Evolutionary conservation across 2,329 filamentous ascomycete species (phyloP).

Genomic region (Hypoxylon sp.): DNA sequence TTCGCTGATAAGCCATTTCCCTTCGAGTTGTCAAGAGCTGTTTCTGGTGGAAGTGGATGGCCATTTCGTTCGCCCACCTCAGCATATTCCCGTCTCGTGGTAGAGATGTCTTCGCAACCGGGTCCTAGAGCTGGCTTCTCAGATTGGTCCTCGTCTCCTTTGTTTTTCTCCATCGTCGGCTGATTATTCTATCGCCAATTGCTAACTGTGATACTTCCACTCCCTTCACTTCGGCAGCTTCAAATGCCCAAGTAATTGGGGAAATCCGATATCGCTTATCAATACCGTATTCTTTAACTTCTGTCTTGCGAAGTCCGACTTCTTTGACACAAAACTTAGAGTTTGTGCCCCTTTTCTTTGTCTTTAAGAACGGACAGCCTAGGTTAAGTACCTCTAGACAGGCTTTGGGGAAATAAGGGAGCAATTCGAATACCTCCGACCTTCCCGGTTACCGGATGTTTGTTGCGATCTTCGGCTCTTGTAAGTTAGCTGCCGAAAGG

Average conservation of each 20-base stretch:
- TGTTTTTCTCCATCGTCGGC: constrained; percentile 1
- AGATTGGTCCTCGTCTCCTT: constrained; percentile 15
- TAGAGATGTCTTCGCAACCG: constrained; percentile 13
- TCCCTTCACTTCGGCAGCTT: background rate
- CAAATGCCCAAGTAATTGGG: constrained; percentile 14
- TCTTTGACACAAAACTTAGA: background rate
- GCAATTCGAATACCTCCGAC: too few relatives aligned
- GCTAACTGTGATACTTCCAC: background rate
- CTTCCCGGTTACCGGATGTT: constrained; percentile 15
- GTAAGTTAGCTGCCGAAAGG: constrained; percentile 18
- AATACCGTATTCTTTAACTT: constrained; percentile 8
- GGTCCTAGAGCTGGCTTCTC: constrained; percentile 22
- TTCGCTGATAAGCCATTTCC: constrained; percentile 15
- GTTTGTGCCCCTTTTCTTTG: constrained; percentile 4
- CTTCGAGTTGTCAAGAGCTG: background rate
- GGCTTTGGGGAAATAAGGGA: background rate
- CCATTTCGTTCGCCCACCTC: background rate
- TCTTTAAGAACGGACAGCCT: background rate
- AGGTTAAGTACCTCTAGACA: background rate
- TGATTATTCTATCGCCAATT: background rate
- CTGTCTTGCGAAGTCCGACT: background rate
- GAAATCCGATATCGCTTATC: constrained; percentile 30
- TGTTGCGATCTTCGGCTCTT: constrained; percentile 29
- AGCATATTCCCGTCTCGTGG: constrained; percentile 15
- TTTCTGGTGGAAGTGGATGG: background rate